A percentile compares a stretch with the other conserved stretches of the same genome.
phyloP scores from a whole-genome alignment of 2,329 filamentous ascomycete genomes.

The Drechslera avenae region DNA sequence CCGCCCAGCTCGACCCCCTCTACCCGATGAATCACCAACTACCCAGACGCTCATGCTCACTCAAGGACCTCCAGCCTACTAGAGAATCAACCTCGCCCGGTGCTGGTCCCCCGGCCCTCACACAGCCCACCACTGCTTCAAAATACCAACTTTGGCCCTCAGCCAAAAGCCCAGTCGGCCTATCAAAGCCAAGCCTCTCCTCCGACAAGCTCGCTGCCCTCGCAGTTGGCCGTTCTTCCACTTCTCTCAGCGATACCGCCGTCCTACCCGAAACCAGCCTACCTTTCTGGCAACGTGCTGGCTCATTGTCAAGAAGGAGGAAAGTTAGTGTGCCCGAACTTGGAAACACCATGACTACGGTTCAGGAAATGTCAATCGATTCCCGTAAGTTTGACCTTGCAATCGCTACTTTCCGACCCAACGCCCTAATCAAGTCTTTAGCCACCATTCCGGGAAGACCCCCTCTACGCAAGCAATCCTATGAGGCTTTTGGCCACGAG shows the following conservation, averaged over 20 bases:
- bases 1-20: slow-evolving; percentile 21
- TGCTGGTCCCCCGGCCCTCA: slow-evolving; percentile 36
- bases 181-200: slow-evolving; percentile 22
- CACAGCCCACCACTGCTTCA: slow-evolving; percentile 27
- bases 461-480: slow-evolving; percentile 43
- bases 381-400: slow-evolving; percentile 42
- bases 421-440: slow-evolving; percentile 23
- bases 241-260: slow-evolving; percentile 49
- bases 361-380: slow-evolving; percentile 47
- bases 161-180: slow-evolving; percentile 36
- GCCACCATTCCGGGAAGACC: slow-evolving; percentile 51
- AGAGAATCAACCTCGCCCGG: slow-evolving; percentile 27
- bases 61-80: slow-evolving; percentile 41
- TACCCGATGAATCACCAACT: slow-evolving; percentile 39
- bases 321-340: slow-evolving; percentile 51
- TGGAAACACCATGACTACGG: slow-evolving; percentile 46
- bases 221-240: slow-evolving; percentile 46
- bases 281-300: slow-evolving; percentile 45
- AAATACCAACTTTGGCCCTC: slow-evolving; percentile 48
- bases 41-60: slow-evolving; percentile 44
- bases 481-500: slow-evolving; percentile 46
- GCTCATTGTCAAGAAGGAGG: slow-evolving; percentile 47
- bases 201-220: slow-evolving; percentile 45
- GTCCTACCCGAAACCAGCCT: slow-evolving; percentile 35
- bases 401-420: neutral